phyloP scores from a whole-genome alignment of 768 basidiomycete genomes.

The Albatrellus ellisii region DNA sequence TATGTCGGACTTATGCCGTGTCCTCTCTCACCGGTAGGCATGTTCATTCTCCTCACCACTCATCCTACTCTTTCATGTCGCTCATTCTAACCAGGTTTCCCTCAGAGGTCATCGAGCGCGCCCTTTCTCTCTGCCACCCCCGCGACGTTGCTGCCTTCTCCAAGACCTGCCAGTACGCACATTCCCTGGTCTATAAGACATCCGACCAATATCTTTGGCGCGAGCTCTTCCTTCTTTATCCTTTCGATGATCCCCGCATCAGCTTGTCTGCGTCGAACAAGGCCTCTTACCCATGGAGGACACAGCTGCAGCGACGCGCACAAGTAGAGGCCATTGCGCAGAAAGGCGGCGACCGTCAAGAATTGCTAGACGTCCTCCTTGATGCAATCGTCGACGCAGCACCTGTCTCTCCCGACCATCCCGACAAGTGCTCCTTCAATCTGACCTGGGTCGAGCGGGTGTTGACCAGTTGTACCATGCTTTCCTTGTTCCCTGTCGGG shows the following conservation, averaged over 20 bases:
- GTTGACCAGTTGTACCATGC: too few relatives aligned
- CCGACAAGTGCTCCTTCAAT: constrained; percentile 3
- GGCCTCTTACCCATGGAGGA: constrained; percentile 6
- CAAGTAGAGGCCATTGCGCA: constrained; percentile 7
- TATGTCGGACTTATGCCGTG: too few relatives aligned
- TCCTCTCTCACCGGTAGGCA: too few relatives aligned
- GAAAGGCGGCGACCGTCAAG: constrained; percentile 6
- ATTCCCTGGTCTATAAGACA: constrained; percentile 33
- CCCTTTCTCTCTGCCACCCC: constrained; percentile 42
- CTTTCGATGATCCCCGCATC: constrained; percentile 54
- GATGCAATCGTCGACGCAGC: constrained; percentile 8
- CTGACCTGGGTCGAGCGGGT: constrained; percentile 6
- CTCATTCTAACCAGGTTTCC: constrained; percentile 26
- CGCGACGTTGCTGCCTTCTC: constrained; percentile 47
- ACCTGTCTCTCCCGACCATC: neutral
- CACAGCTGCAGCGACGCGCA: constrained; percentile 10
- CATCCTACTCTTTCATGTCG: neutral
- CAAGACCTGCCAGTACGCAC: constrained; percentile 36
- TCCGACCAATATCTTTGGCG: constrained; percentile 57
- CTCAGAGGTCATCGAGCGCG: constrained; percentile 44
- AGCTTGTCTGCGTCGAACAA: neutral
- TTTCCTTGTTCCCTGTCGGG: constrained; percentile 23
- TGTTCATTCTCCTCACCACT: neutral
- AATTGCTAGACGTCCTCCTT: constrained; percentile 7
- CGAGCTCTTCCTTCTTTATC: constrained; percentile 38